Evolutionary conservation across 2,329 filamentous ascomycete genomes (phyloP).

Genomic region (Aspergillus aculeatinus): DNA sequence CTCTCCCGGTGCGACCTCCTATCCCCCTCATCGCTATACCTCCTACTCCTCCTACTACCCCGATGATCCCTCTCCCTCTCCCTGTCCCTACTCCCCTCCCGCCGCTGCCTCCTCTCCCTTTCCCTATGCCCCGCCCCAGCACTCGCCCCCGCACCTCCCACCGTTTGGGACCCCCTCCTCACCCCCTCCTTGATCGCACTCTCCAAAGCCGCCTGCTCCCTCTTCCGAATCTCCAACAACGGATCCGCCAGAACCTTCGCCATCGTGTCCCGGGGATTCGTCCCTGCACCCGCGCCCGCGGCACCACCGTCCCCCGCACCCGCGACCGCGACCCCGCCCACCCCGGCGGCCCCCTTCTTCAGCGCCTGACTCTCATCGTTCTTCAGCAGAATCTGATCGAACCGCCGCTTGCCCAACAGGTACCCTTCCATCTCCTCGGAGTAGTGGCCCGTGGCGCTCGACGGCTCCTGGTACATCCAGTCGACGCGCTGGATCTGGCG

Average conservation of each 20-base stretch:
- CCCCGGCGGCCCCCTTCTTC: conserved; percentile 62
- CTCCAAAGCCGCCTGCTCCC: conserved; percentile 80
- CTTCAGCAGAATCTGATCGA: conserved; percentile 77
- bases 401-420: conserved; percentile 84
- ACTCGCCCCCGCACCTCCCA: background rate
- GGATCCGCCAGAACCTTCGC: conserved; percentile 89
- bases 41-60: conserved; percentile 20
- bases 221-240: conserved; percentile 85
- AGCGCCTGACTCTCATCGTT: conserved; percentile 77
- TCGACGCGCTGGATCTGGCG: conserved; percentile 82
- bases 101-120: conserved; percentile 23
- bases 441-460: conserved; percentile 68
- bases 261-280: conserved; percentile 77
- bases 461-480: conserved; percentile 96
- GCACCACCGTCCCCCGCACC: conserved; percentile 3
- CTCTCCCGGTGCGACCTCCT: conserved; percentile 18
- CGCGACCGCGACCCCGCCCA: conserved; percentile 19
- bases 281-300: conserved; percentile 30
- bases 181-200: conserved; percentile 48
- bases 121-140: conserved; percentile 16
- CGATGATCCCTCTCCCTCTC: conserved; percentile 23
- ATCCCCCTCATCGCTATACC: conserved; percentile 24
- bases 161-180: conserved; percentile 27
- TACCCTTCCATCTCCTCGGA: conserved; percentile 89
- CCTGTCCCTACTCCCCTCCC: conserved; percentile 27